phyloP scores from a whole-genome alignment of 352 stramenopile species.

The Phytopythium litorale region DNA sequence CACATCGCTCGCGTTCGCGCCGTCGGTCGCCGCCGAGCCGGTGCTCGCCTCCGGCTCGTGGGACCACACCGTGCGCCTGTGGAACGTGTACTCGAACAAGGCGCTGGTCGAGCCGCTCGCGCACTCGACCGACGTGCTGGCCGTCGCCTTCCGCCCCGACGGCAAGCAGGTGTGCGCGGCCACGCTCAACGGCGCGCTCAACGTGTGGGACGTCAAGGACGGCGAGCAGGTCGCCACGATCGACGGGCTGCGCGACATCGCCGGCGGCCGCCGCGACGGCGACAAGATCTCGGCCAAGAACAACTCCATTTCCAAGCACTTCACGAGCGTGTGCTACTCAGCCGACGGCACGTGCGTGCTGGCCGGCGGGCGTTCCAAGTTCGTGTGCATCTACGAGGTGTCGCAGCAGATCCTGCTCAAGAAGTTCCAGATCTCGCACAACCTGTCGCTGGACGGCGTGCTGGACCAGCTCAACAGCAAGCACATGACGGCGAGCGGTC shows the following conservation, averaged over 20 bases:
- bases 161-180: slow-evolving; percentile 95
- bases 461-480: slow-evolving; percentile 95
- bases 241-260: slow-evolving; percentile 96
- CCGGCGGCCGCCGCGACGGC: slow-evolving; percentile 84
- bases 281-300: slow-evolving; percentile 85
- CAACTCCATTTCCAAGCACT: slow-evolving; percentile 95
- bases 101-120: slow-evolving; percentile 94
- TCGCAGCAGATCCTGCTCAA: slow-evolving; percentile 95
- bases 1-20: slow-evolving; percentile 91
- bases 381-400: slow-evolving; percentile 99
- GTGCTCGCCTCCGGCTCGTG: slow-evolving; percentile 96
- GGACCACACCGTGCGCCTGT: slow-evolving; percentile 98
- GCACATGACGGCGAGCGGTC: slow-evolving; percentile 74
- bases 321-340: slow-evolving; percentile 99
- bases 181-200: slow-evolving; percentile 95
- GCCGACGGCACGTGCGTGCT: slow-evolving; percentile 97
- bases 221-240: slow-evolving; percentile 95
- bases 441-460: slow-evolving; percentile 94
- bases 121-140: slow-evolving; percentile 96
- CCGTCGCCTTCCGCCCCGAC: slow-evolving; percentile 95
- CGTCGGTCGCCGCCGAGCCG: slow-evolving; percentile 68
- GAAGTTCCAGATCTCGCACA: slow-evolving; percentile 99
- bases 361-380: slow-evolving; percentile 97
- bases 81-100: slow-evolving; percentile 98
- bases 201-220: slow-evolving; percentile 97